These are phyloP conservation scores for Syzygium malaccense DNA, from an alignment of 441 rosid species.

Conservation along the genomic window DNA sequence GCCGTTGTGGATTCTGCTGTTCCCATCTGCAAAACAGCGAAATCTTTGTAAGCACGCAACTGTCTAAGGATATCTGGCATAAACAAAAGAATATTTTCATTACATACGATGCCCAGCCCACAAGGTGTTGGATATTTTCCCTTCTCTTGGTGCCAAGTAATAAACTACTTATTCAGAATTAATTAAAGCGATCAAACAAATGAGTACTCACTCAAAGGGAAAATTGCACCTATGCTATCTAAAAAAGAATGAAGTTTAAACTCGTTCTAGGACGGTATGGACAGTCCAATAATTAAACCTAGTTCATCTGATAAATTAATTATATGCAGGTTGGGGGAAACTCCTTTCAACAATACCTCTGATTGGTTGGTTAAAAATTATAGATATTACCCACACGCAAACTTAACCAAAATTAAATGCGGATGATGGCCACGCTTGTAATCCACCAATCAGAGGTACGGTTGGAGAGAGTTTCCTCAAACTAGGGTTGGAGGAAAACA, in stretches of 20 bases:
- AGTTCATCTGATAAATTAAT: background rate
- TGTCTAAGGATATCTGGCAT: background rate
- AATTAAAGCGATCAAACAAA: background rate
- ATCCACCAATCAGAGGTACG: background rate
- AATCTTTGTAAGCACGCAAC: background rate
- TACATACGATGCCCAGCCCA: background rate
- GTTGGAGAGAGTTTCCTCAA: background rate
- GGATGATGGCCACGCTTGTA: background rate
- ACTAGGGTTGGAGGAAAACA: background rate
- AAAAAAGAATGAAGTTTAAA: background rate
- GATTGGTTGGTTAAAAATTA: background rate
- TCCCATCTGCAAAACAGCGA: constrained; percentile 47
- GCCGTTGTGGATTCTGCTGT: constrained; percentile 65
- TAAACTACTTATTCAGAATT: background rate
- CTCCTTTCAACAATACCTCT: background rate
- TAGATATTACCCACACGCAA: background rate
- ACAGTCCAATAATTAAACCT: background rate
- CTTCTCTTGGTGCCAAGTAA: background rate
- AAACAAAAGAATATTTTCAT: background rate
- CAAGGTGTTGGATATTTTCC: background rate
- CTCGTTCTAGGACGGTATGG: background rate
- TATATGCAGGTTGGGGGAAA: background rate
- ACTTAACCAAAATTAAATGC: background rate
- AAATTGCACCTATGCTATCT: background rate
- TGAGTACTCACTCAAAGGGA: background rate